A percentile compares a stretch with the other conserved stretches of the same genome.
These are phyloP conservation scores for Trifolium subterraneum DNA, from an alignment of 306 rosid genomes.

Conservation along the genomic window DNA sequence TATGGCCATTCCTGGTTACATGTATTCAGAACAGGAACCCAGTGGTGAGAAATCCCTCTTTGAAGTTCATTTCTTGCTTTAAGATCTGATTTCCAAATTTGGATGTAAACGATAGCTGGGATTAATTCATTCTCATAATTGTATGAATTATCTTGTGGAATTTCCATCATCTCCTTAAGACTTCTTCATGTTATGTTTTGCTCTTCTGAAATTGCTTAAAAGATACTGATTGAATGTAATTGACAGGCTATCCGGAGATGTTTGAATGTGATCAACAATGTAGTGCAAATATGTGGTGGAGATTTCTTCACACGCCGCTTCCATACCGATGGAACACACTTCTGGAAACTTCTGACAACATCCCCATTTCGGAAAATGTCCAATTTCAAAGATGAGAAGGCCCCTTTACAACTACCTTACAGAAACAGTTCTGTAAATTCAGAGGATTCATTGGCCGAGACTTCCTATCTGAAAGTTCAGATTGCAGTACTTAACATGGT, in stretches of 20 bases:
- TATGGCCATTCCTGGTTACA: slow-evolving; percentile 86
- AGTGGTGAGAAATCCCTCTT: slow-evolving; percentile 60
- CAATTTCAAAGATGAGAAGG: slow-evolving; percentile 56
- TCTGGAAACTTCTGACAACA: slow-evolving; percentile 77
- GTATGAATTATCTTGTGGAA: slow-evolving; percentile 5
- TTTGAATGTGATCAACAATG: slow-evolving; percentile 58
- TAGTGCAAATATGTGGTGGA: slow-evolving; percentile 77
- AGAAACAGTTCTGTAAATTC: slow-evolving; percentile 56
- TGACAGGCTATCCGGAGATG: slow-evolving; percentile 79
- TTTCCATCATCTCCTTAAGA: slow-evolving; percentile 15
- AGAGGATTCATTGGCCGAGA: slow-evolving; percentile 74
- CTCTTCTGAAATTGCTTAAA: slow-evolving; percentile 22
- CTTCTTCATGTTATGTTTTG: slow-evolving; percentile 19
- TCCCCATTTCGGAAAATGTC: slow-evolving; percentile 68
- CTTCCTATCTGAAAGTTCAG: slow-evolving; percentile 82
- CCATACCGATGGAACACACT: slow-evolving; percentile 71
- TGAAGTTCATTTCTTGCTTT: slow-evolving; percentile 27
- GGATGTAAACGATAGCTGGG: no score
- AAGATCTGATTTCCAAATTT: not conserved
- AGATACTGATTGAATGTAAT: slow-evolving; percentile 13
- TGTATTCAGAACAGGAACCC: slow-evolving; percentile 78
- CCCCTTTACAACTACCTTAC: slow-evolving; percentile 78
- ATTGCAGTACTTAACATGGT: slow-evolving; percentile 83
- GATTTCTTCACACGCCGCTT: slow-evolving; percentile 91
- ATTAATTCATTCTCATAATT: no score